Percentiles rank a stretch among this genome's conserved stretches.
phyloP scores from a whole-genome alignment of 768 basidiomycete species.

The Serendipita indica region DNA sequence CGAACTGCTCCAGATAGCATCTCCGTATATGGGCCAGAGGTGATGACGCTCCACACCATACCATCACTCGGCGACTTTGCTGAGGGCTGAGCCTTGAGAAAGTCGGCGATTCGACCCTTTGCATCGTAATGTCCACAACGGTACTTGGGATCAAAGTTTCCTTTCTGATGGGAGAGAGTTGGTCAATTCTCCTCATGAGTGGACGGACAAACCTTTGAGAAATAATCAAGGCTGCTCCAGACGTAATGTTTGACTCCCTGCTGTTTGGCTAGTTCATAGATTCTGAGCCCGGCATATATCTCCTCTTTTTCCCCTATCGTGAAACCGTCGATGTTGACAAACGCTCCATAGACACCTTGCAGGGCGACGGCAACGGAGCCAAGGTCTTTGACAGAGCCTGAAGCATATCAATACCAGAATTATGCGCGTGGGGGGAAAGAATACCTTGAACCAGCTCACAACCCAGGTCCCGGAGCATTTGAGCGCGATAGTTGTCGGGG shows the following conservation, averaged over 20 bases:
- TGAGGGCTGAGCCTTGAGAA: too few relatives aligned
- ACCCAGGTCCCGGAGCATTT: background rate
- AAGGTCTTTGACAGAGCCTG: conserved; percentile 26
- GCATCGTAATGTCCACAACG: too few relatives aligned
- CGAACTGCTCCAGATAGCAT: conserved; percentile 15
- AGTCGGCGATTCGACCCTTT: too few relatives aligned
- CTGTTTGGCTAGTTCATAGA: conserved; percentile 29
- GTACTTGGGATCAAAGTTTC: too few relatives aligned
- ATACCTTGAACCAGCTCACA: background rate
- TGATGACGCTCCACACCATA: too few relatives aligned
- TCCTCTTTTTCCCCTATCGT: conserved; percentile 30
- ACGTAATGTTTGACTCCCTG: conserved; percentile 26
- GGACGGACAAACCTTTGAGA: conserved; percentile 27
- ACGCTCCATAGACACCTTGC: conserved; percentile 22
- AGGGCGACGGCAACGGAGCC: conserved; percentile 20
- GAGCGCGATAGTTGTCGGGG: too few relatives aligned
- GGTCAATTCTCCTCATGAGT: too few relatives aligned
- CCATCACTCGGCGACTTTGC: too few relatives aligned
- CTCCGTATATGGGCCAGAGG: too few relatives aligned
- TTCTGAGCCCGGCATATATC: conserved; percentile 27
- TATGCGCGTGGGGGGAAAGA: too few relatives aligned
- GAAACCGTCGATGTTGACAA: conserved; percentile 22
- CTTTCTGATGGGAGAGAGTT: too few relatives aligned
- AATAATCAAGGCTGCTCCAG: conserved; percentile 31
- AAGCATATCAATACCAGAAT: background rate